Conservation (phyloP, 1,284 basidiomycete genomes). For the Phlebopus sp. region DNA sequence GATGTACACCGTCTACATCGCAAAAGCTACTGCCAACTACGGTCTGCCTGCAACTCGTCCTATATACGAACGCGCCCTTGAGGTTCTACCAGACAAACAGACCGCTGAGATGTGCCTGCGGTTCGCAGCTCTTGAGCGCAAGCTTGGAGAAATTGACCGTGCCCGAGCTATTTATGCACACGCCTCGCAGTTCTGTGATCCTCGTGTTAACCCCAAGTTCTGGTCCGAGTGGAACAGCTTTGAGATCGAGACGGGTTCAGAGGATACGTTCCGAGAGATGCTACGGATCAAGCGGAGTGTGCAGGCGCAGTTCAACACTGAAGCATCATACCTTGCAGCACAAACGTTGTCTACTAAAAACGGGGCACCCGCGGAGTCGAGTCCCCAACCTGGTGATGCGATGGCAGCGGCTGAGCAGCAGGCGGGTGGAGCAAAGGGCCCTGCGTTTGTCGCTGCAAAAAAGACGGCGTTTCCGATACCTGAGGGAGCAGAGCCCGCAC, state of each 20-base stretch:
- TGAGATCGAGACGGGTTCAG: conserved; percentile 96
- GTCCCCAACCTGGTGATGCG: conserved; percentile 55
- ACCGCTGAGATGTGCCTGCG: conserved; percentile 98
- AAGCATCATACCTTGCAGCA: conserved; percentile 85
- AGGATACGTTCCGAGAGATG: conserved; percentile 99
- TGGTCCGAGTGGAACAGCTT: conserved; percentile 98
- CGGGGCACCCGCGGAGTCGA: conserved; percentile 53
- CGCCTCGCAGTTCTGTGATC: conserved; percentile 98
- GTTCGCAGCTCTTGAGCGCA: conserved; percentile 94
- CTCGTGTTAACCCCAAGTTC: conserved; percentile 85
- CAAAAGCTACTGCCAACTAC: conserved; percentile 94
- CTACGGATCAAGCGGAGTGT: conserved; percentile 96
- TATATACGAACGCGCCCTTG: conserved; percentile 96
- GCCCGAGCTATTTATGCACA: conserved; percentile 96
- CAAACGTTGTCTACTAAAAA: conserved; percentile 74
- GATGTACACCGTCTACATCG: conserved; percentile 98
- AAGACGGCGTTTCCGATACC: conserved; percentile 38
- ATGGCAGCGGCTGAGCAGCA: conserved; percentile 69
- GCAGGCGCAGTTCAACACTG: conserved; percentile 98
- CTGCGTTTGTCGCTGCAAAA: conserved; percentile 67
- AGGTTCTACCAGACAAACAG: conserved; percentile 88
- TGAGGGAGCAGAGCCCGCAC: conserved; percentile 29
- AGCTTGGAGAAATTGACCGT: conserved; percentile 97
- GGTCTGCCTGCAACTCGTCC: conserved; percentile 94
- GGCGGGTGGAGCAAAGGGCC: conserved; percentile 42